phyloP scores from a whole-genome alignment of 805 yeast genomes.

The Ogataea philodendri region DNA sequence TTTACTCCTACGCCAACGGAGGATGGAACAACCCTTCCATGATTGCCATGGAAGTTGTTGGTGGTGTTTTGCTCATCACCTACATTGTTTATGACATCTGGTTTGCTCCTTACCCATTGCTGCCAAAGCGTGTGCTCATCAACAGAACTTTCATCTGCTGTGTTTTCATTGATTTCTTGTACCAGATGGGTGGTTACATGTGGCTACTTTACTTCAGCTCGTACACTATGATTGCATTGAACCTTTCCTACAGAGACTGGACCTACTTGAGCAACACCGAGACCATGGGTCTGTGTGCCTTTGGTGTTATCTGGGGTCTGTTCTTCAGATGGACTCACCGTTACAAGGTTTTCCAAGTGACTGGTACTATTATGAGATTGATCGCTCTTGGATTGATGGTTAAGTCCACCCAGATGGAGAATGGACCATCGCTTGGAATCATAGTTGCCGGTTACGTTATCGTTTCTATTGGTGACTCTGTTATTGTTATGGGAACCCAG shows the following conservation, averaged over 20 bases:
- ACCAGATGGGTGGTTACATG: slow-evolving; percentile 6
- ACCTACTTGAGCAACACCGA: slow-evolving; percentile 38
- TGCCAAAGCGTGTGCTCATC: slow-evolving; percentile 36
- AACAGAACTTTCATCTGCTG: slow-evolving; percentile 39
- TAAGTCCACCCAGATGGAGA: slow-evolving; percentile 4
- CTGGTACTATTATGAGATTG: slow-evolving; percentile 36
- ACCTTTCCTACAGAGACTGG: slow-evolving; percentile 36
- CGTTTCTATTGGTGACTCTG: slow-evolving; percentile 37
- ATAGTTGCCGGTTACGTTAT: slow-evolving; percentile 32
- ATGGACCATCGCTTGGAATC: slow-evolving; percentile 25
- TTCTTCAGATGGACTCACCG: slow-evolving; percentile 36
- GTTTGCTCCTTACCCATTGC: slow-evolving; percentile 37
- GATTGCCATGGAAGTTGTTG: slow-evolving; percentile 42
- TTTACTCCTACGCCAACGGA: slow-evolving; percentile 32
- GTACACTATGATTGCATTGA: slow-evolving; percentile 32
- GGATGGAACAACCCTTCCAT: slow-evolving; percentile 40
- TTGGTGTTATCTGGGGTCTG: slow-evolving; percentile 38
- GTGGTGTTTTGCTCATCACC: slow-evolving; percentile 34
- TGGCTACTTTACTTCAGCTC: slow-evolving; percentile 35
- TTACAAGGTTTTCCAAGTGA: slow-evolving; percentile 36
- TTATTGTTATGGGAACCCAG: slow-evolving; percentile 33
- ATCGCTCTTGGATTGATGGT: slow-evolving; percentile 25
- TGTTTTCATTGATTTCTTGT: slow-evolving; percentile 31
- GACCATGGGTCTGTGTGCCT: slow-evolving; percentile 38
- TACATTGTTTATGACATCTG: slow-evolving; percentile 34